Percentiles rank a stretch among this genome's conserved stretches.
These are phyloP conservation scores for Globisporangium acanthophoron DNA, from an alignment of 352 stramenopile species.

Conservation along the genomic window DNA sequence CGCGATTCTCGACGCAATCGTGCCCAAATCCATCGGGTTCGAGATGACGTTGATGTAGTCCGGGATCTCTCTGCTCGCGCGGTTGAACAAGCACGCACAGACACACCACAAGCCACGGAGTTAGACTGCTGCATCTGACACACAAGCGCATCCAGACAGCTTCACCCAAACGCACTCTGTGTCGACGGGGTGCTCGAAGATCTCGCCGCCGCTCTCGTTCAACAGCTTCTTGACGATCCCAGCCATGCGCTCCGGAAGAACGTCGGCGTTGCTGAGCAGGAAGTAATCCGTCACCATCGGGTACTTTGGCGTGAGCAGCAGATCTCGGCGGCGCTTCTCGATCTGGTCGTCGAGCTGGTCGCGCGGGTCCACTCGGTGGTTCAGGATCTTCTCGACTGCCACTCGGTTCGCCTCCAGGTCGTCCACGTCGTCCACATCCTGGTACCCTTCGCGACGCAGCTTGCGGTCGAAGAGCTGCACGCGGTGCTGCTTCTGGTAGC, in stretches of 20 bases:
- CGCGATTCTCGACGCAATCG: slow-evolving; percentile 58
- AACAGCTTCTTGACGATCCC: slow-evolving; percentile 78
- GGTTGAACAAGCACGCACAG: slow-evolving; percentile 5
- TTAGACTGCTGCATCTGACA: background rate
- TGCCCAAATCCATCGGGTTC: slow-evolving; percentile 87
- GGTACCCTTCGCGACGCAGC: slow-evolving; percentile 71
- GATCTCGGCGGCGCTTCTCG: slow-evolving; percentile 56
- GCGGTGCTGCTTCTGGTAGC: slow-evolving; percentile 82
- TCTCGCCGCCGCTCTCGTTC: slow-evolving; percentile 79
- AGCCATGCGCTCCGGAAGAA: slow-evolving; percentile 59
- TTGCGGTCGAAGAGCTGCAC: slow-evolving; percentile 85
- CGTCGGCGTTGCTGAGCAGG: slow-evolving; percentile 67
- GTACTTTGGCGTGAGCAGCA: slow-evolving; percentile 45
- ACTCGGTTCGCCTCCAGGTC: slow-evolving; percentile 85
- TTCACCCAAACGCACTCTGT: slow-evolving; percentile 35
- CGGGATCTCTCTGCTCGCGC: slow-evolving; percentile 38
- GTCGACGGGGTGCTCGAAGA: slow-evolving; percentile 79
- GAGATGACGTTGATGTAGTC: slow-evolving; percentile 86
- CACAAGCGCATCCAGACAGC: background rate
- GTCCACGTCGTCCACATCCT: slow-evolving; percentile 83
- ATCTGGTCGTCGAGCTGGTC: slow-evolving; percentile 84
- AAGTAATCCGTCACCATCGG: slow-evolving; percentile 81
- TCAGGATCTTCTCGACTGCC: slow-evolving; percentile 86
- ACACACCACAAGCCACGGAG: background rate
- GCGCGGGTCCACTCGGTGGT: slow-evolving; percentile 74